phyloP scores from a whole-genome alignment of 2,329 filamentous ascomycete genomes.

The Colletotrichum gloeosporioides region DNA sequence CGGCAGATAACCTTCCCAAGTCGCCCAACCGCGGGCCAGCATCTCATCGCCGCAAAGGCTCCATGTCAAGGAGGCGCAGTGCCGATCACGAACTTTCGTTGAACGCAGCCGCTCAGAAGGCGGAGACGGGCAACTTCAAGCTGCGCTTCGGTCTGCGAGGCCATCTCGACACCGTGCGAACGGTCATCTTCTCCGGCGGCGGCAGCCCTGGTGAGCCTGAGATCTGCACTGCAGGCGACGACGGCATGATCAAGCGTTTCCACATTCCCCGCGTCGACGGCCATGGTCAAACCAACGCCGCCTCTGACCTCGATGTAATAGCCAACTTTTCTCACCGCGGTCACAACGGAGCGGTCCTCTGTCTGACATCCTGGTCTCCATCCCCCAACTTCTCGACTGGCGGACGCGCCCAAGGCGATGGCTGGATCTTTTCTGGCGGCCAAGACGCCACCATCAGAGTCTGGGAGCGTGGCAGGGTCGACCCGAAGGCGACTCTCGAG shows the following conservation, averaged over 20 bases:
- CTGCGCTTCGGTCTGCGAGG: constrained; percentile 90
- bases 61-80: constrained; percentile 74
- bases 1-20: constrained; percentile 79
- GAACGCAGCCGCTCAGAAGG: constrained; percentile 56
- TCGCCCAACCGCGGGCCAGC: constrained; percentile 75
- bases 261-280: constrained; percentile 85
- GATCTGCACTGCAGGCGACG: constrained; percentile 94
- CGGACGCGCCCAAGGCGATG: constrained; percentile 86
- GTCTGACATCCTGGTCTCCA: constrained; percentile 84
- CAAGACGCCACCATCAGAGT: constrained; percentile 93
- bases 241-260: constrained; percentile 96
- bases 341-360: constrained; percentile 89
- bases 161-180: constrained; percentile 91
- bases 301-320: constrained; percentile 85
- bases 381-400: constrained; percentile 89
- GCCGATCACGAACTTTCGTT: constrained; percentile 69
- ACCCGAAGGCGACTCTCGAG: constrained; percentile 92
- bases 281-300: constrained; percentile 50
- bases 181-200: constrained; percentile 95
- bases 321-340: constrained; percentile 96
- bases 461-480: constrained; percentile 93
- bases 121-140: constrained; percentile 83
- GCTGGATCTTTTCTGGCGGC: constrained; percentile 98
- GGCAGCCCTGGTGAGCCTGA: constrained; percentile 95
- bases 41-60: constrained; percentile 81